Conservation (phyloP, 495 filamentous ascomycete species). For the Amorphotheca resinae region DNA sequence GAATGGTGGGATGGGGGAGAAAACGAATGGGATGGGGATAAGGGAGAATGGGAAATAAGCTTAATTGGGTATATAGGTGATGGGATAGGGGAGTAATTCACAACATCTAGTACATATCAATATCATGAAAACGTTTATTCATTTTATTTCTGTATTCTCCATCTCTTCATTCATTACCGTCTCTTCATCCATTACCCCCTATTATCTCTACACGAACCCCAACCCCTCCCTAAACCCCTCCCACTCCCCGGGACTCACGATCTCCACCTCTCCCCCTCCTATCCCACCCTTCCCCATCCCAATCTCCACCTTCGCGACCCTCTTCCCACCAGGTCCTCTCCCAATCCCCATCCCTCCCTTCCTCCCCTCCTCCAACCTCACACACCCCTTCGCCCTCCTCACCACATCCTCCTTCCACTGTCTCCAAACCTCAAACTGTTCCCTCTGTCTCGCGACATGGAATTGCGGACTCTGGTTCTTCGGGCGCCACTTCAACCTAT, state of each 20-base stretch:
- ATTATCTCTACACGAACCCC: constrained; percentile 19
- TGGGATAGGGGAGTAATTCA: background rate
- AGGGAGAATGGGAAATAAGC: background rate
- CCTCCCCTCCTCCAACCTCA: too few species aligned
- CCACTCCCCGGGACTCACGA: constrained; percentile 27
- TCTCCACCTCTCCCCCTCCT: constrained; percentile 20
- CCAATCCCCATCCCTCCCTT: constrained; percentile 24
- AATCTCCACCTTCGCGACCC: constrained; percentile 35
- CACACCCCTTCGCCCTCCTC: background rate
- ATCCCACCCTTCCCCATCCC: constrained; percentile 26
- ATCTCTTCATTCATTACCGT: too few species aligned
- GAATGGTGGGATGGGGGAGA: constrained; percentile 3
- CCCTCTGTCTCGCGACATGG: constrained; percentile 45
- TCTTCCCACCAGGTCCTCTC: constrained; percentile 19
- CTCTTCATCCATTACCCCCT: too few species aligned
- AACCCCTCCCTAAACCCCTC: constrained; percentile 24
- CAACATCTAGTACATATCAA: too few species aligned
- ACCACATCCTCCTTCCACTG: constrained; percentile 47
- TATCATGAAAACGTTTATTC: too few species aligned
- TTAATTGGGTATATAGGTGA: too few species aligned
- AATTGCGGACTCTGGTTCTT: constrained; percentile 43
- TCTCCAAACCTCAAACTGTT: constrained; percentile 48
- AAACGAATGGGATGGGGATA: constrained; percentile 5
- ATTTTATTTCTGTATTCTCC: too few species aligned
- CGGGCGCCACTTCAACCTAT: constrained; percentile 49